Base-by-base conservation (phyloP, 2,329 filamentous ascomycete genomes). In the Neonectria hederae region DNA sequence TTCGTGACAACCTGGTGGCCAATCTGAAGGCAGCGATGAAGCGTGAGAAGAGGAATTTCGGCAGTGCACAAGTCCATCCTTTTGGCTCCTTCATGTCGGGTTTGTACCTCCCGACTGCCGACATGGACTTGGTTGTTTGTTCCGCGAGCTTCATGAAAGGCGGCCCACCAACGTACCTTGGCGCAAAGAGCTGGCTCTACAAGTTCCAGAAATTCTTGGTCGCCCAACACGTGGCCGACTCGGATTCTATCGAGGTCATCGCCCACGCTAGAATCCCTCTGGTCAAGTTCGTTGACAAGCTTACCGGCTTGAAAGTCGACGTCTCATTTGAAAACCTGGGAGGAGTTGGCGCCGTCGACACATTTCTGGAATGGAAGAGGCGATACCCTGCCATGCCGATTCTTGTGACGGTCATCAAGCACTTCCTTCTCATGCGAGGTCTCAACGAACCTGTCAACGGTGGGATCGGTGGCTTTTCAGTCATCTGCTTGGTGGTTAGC, bases 51-150 rank as follows among this genome's bases (percentile, higher is more conserved):
- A 69, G 75, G n/a, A 77, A 82, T 53, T 90, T 89, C 71, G 79
- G 82, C 13, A 86, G 88, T 51, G 88, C 89, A 11, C 84, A 90
- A 53, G 82, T 97, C 8, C 83, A 86, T 35, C 85, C 90, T 10
- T 99, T 99, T 76, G 96, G 96, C n/a, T 98, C 96, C 0, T 99
- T 94, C 78, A 94, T 93, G 70, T 93, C 93, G 3, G 93, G 92
- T 0, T 82, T 93, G 8, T 89, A 89, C 70, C 80, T 89, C 2
- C 87, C 87, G 0, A 88, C 92, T 1, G 93, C 92, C 17, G 96
- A 99, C 76, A 97, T 99, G 89, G 96, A 99, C 76, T 83, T 99
- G 52, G 96, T 97, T 3, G 86, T 96, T 56, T 87, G 94, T 54
- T 89, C 86, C 0, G 74, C 76, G 3, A 81, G 83, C 26, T 93